These are phyloP conservation scores for Cladochytrium replicatum DNA, from an alignment of 192 early-diverging fungal genomes.

Conservation along the genomic window DNA sequence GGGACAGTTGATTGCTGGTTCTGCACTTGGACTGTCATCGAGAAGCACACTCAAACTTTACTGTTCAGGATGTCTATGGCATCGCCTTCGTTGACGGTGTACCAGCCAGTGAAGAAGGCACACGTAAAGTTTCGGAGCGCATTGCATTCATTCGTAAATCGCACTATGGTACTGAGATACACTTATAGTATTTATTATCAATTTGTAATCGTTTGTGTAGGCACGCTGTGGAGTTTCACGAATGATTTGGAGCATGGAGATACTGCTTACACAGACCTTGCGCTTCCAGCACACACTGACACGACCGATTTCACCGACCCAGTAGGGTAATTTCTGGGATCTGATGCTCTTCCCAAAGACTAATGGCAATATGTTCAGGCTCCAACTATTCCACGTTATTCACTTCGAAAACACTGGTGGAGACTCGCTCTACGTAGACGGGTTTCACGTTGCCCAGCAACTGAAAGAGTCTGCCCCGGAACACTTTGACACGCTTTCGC, in stretches of 20 bases:
- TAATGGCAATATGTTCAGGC: too few relatives aligned
- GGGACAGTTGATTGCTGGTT: too few relatives aligned
- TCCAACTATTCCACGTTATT: slow-evolving; percentile 74
- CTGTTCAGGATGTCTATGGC: slow-evolving; percentile 51
- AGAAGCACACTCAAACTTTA: too few relatives aligned
- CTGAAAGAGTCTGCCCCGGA: slow-evolving; percentile 44
- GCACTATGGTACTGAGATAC: slow-evolving; percentile 52
- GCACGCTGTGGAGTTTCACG: slow-evolving; percentile 66
- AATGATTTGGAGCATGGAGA: slow-evolving; percentile 68
- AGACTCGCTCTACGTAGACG: slow-evolving; percentile 68
- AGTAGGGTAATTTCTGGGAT: slow-evolving; percentile 38
- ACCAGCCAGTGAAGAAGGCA: slow-evolving; percentile 60
- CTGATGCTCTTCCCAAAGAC: too few relatives aligned
- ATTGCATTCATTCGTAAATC: slow-evolving; percentile 71
- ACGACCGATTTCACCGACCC: slow-evolving; percentile 84
- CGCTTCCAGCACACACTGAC: slow-evolving; percentile 71
- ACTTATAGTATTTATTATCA: background rate
- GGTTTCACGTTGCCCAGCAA: slow-evolving; percentile 59
- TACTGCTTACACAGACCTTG: slow-evolving; percentile 68
- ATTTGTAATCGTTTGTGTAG: background rate
- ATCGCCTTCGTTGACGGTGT: slow-evolving; percentile 66
- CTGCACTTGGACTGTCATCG: too few relatives aligned
- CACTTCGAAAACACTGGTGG: slow-evolving; percentile 64
- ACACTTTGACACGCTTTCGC: slow-evolving; percentile 55
- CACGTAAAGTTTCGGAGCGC: slow-evolving; percentile 52